Percentiles rank a stretch among this genome's conserved stretches.
Conservation (phyloP, 768 basidiomycete species). For the Tremella fuciformis region DNA sequence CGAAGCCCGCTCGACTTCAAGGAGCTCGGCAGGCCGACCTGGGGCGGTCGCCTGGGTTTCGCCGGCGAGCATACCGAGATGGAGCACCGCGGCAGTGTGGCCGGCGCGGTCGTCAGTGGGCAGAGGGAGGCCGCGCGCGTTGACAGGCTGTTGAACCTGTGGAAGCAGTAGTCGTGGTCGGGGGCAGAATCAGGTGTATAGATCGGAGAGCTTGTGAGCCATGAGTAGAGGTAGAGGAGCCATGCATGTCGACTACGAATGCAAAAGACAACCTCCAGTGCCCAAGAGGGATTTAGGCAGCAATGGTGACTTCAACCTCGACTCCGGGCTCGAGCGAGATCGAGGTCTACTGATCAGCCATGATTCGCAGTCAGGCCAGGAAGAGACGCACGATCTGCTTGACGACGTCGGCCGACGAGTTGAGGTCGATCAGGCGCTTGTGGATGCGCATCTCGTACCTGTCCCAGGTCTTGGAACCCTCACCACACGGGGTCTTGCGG, state of each 20-base stretch:
- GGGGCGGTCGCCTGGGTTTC: constrained; percentile 51
- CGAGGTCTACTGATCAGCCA: constrained; percentile 65
- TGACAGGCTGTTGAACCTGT: constrained; percentile 35
- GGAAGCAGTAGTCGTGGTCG: neutral
- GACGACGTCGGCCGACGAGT: constrained; percentile 97
- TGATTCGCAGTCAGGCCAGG: neutral
- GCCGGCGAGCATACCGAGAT: constrained; percentile 56
- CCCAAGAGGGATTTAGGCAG: constrained; percentile 27
- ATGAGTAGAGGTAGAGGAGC: no score
- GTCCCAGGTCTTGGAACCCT: constrained; percentile 99
- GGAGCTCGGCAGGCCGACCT: constrained; percentile 48
- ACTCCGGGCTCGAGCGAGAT: constrained; percentile 99
- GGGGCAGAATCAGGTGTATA: no score
- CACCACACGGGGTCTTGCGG: constrained; percentile 99
- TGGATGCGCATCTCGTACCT: constrained; percentile 98
- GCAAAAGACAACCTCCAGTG: no score
- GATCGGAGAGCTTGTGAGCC: no score
- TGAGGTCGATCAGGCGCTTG: constrained; percentile 98
- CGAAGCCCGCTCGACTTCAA: constrained; percentile 53
- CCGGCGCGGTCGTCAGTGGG: constrained; percentile 53
- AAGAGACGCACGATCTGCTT: constrained; percentile 87
- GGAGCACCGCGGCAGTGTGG: constrained; percentile 52
- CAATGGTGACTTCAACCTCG: constrained; percentile 98
- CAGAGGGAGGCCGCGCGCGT: constrained; percentile 52
- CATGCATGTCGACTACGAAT: no score